These are phyloP conservation scores for Cucumis cinereus DNA, from an alignment of 306 rosid species.

Conservation along the genomic window DNA sequence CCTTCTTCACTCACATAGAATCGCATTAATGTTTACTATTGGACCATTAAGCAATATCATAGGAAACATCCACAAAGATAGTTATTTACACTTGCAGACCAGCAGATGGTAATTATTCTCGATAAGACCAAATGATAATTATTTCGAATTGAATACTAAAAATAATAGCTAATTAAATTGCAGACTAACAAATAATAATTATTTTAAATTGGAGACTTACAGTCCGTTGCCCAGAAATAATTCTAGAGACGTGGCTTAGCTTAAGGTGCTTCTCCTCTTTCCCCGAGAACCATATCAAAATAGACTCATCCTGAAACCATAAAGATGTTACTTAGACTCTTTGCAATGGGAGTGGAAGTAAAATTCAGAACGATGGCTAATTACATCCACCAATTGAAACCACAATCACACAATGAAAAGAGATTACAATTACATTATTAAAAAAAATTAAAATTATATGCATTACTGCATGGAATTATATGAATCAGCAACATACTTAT, in stretches of 20 bases:
- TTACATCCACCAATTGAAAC: not conserved
- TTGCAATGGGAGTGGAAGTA: not conserved
- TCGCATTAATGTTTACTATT: not conserved
- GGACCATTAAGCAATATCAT: not conserved
- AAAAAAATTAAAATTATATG: not conserved
- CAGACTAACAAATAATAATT: conserved; percentile 11
- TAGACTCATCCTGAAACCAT: conserved; percentile 81
- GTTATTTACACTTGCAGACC: conserved; percentile 4
- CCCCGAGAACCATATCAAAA: conserved; percentile 96
- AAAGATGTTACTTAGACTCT: conserved; percentile 15
- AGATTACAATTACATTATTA: not conserved
- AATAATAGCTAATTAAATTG: not conserved
- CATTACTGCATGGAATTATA: not conserved
- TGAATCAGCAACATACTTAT: not conserved
- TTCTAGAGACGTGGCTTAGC: conserved; percentile 84
- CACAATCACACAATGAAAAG: not conserved
- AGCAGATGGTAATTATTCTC: no score
- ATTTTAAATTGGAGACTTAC: conserved; percentile 34
- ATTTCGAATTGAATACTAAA: not conserved
- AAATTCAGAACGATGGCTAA: not conserved
- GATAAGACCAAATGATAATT: not conserved
- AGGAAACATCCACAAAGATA: not conserved
- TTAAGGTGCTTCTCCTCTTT: conserved; percentile 93
- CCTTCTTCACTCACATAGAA: conserved; percentile 10
- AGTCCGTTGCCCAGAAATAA: conserved; percentile 96